Conservation (phyloP, 768 basidiomycete species). For the Leccinellum albellum region DNA sequence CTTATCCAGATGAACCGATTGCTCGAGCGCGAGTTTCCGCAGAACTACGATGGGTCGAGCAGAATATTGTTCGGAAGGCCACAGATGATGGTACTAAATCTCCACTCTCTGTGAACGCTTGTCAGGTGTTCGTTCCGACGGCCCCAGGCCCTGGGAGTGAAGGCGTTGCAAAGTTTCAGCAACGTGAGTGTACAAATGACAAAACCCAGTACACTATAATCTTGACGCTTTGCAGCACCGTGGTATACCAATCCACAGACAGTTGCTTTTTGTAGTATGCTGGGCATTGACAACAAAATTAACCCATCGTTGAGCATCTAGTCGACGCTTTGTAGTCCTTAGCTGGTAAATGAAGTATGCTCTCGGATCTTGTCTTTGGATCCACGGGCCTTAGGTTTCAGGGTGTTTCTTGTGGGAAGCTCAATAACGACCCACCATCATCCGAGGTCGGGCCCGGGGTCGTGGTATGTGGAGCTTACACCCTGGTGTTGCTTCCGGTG, state of each 20-base stretch:
- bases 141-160: constrained; percentile 51
- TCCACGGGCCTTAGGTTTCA: not conserved
- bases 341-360: not conserved
- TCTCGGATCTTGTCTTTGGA: not conserved
- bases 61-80: constrained; percentile 41
- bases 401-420: not conserved
- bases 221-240: constrained; percentile 44
- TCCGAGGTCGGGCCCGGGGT: constrained; percentile 8
- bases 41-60: constrained; percentile 65
- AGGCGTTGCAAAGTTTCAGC: constrained; percentile 35
- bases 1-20: constrained; percentile 57
- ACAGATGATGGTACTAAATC: not conserved
- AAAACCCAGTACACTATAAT: not conserved
- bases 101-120: constrained; percentile 40
- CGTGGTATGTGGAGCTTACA: constrained; percentile 36
- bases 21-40: constrained; percentile 50
- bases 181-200: constrained; percentile 32
- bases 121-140: constrained; percentile 68
- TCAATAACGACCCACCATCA: constrained; percentile 2
- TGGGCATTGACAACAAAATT: constrained; percentile 74
- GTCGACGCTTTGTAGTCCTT: not conserved
- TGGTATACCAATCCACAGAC: constrained; percentile 90
- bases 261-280: constrained; percentile 74
- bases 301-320: constrained; percentile 29
- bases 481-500: not conserved